Percentiles rank a stretch among this genome's conserved stretches.
Evolutionary conservation across 2,329 filamentous ascomycete genomes (phyloP).

Genomic region (Clonostachys chloroleuca): DNA sequence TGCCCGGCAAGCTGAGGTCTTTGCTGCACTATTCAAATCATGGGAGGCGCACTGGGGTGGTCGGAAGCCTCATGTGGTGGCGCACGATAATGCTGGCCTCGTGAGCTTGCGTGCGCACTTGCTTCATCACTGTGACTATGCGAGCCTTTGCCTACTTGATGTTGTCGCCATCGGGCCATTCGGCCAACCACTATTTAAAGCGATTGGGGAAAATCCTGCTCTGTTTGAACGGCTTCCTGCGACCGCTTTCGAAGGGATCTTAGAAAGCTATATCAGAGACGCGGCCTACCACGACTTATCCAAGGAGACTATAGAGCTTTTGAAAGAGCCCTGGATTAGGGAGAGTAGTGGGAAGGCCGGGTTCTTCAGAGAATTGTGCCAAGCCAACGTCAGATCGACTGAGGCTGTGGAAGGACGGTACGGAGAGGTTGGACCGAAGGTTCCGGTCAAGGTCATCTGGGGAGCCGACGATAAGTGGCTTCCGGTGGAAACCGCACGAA

Average conservation of each 20-base stretch:
- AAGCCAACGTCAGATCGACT: conserved; percentile 14
- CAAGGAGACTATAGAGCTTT: conserved; percentile 22
- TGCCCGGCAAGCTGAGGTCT: conserved; percentile 26
- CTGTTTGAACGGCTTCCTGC: conserved; percentile 27
- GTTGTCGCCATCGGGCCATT: conserved; percentile 36
- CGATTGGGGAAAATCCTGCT: conserved; percentile 22
- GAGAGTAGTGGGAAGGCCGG: conserved; percentile 16
- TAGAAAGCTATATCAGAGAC: conserved; percentile 30
- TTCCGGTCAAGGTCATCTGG: conserved; percentile 37
- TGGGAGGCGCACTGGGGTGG: conserved; percentile 18
- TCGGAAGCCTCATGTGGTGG: conserved; percentile 28
- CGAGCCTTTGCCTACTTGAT: conserved; percentile 32
- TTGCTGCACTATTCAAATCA: conserved; percentile 26
- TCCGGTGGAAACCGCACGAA: conserved; percentile 25
- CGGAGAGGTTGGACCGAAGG: conserved; percentile 20
- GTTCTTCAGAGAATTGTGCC: conserved; percentile 33
- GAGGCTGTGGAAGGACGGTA: conserved; percentile 29
- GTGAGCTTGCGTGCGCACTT: conserved; percentile 30
- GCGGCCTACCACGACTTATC: conserved; percentile 22
- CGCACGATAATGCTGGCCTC: conserved; percentile 38
- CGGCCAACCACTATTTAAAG: conserved; percentile 35
- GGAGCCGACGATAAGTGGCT: conserved; percentile 37
- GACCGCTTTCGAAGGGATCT: conserved; percentile 26
- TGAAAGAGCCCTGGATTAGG: conserved; percentile 27
- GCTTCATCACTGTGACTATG: conserved; percentile 25